phyloP scores from a whole-genome alignment of 768 basidiomycete species.

The Erythrobasidium yunnanense region DNA sequence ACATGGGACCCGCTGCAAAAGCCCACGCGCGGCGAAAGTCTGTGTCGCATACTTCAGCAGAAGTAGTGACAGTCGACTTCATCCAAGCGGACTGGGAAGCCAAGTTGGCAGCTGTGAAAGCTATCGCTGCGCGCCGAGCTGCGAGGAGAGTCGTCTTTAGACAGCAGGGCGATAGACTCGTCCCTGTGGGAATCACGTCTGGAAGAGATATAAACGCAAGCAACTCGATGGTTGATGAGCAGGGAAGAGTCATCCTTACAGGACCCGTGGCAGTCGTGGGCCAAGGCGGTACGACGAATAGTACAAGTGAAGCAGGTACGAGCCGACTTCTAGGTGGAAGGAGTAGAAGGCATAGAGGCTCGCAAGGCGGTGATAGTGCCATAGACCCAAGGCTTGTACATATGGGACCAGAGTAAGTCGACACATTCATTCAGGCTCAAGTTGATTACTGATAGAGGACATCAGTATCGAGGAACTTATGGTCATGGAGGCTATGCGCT shows the following conservation, averaged over 20 bases:
- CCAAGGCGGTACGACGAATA: conserved; percentile 18
- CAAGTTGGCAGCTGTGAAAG: conserved; percentile 83
- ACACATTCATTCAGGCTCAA: no score
- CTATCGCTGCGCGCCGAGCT: conserved; percentile 88
- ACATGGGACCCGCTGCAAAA: conserved; percentile 19
- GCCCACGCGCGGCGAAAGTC: conserved; percentile 27
- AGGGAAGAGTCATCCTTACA: neutral
- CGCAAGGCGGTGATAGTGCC: neutral
- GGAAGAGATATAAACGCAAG: conserved; percentile 58
- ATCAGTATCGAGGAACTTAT: conserved; percentile 57
- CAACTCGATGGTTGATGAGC: conserved; percentile 32
- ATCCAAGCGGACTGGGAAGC: conserved; percentile 98
- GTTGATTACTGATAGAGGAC: no score
- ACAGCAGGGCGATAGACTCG: conserved; percentile 90
- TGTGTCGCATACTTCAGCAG: conserved; percentile 26
- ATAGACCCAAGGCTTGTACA: no score
- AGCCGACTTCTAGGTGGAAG: conserved; percentile 11
- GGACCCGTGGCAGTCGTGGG: conserved; percentile 2
- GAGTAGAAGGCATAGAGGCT: neutral
- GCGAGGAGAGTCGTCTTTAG: conserved; percentile 96
- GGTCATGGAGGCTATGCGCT: conserved; percentile 98
- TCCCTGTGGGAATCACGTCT: conserved; percentile 92
- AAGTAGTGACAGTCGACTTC: conserved; percentile 54
- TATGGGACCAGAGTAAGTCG: conserved; percentile 24
- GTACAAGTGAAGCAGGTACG: conserved; percentile 19